These are phyloP conservation scores for Alternaria sp. DNA, from an alignment of 2,329 filamentous ascomycete genomes.

Conservation along the genomic window DNA sequence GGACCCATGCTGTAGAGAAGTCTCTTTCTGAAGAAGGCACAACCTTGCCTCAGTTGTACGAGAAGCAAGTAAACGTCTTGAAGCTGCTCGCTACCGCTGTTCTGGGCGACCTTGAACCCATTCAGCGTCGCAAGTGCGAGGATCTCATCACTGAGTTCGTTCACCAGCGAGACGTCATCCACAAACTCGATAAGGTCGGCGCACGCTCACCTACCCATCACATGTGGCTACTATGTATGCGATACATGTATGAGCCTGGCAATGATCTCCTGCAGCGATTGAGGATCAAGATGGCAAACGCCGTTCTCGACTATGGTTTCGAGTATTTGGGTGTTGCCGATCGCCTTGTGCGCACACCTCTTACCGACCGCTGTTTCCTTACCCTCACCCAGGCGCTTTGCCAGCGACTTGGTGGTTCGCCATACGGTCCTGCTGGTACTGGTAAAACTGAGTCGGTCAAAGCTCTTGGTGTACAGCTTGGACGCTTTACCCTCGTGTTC, in stretches of 20 bases:
- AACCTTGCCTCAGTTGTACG: constrained; percentile 73
- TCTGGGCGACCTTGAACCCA: constrained; percentile 83
- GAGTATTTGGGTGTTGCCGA: constrained; percentile 98
- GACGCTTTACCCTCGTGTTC: constrained; percentile 97
- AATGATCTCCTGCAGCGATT: constrained; percentile 84
- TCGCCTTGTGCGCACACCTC: constrained; percentile 90
- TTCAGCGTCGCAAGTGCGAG: constrained; percentile 95
- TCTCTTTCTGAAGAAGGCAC: constrained; percentile 74
- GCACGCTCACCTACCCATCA: constrained; percentile 81
- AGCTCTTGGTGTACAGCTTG: constrained; percentile 92
- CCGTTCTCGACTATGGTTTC: constrained; percentile 92
- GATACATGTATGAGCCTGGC: constrained; percentile 84
- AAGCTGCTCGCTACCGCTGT: constrained; percentile 87
- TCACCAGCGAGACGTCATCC: constrained; percentile 92
- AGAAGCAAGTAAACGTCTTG: constrained; percentile 83
- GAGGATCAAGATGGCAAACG: constrained; percentile 95
- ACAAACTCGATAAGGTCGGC: constrained; percentile 78
- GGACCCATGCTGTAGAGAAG: constrained; percentile 86
- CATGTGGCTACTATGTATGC: constrained; percentile 95
- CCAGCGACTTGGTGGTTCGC: constrained; percentile 93
- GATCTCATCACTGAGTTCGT: constrained; percentile 99
- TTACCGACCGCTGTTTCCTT: constrained; percentile 98
- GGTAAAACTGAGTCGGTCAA: constrained; percentile 99
- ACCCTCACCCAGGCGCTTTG: constrained; percentile 95
- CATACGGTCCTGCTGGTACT: constrained; percentile 95